Evolutionary conservation across 2,329 filamentous ascomycete genomes (phyloP).

Genomic region (Paecilomyces fulvus): DNA sequence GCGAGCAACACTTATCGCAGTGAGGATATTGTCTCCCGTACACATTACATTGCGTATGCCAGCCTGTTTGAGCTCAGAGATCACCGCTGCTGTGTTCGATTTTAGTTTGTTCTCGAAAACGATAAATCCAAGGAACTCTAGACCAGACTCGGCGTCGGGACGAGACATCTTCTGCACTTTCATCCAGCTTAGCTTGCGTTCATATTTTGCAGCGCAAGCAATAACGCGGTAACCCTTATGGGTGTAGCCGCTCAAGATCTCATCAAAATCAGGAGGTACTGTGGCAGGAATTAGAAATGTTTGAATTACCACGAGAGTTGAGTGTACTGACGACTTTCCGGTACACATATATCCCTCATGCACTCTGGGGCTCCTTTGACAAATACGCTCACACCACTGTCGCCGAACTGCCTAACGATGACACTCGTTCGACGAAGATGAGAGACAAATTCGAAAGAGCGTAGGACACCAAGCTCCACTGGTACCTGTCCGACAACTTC

Average conservation of each 20-base stretch:
- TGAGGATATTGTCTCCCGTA: conserved; percentile 95
- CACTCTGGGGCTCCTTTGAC: conserved; percentile 96
- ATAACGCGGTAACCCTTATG: conserved; percentile 96
- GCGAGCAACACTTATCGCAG: conserved; percentile 87
- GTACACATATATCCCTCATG: conserved; percentile 84
- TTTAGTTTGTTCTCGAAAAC: conserved; percentile 99
- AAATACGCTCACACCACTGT: conserved; percentile 75
- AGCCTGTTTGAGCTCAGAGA: conserved; percentile 72
- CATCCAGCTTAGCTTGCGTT: conserved; percentile 83
- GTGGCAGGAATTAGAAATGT: conserved; percentile 5
- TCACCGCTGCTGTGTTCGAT: conserved; percentile 68
- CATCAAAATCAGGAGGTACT: conserved; percentile 82
- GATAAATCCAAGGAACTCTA: conserved; percentile 92
- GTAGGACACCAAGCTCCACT: conserved; percentile 82
- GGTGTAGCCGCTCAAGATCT: conserved; percentile 81
- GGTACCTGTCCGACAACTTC: conserved; percentile 28
- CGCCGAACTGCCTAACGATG: conserved; percentile 78
- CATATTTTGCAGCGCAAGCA: conserved; percentile 81
- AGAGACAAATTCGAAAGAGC: conserved; percentile 89
- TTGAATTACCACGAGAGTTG: background rate
- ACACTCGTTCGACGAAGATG: conserved; percentile 88
- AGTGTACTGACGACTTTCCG: conserved; percentile 60
- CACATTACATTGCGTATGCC: conserved; percentile 92
- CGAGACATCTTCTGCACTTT: conserved; percentile 92
- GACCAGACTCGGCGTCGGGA: conserved; percentile 68